Percentiles rank a stretch among this genome's conserved stretches.
phyloP scores from a whole-genome alignment of 1,284 basidiomycete genomes.

The Caloboletus firmus region DNA sequence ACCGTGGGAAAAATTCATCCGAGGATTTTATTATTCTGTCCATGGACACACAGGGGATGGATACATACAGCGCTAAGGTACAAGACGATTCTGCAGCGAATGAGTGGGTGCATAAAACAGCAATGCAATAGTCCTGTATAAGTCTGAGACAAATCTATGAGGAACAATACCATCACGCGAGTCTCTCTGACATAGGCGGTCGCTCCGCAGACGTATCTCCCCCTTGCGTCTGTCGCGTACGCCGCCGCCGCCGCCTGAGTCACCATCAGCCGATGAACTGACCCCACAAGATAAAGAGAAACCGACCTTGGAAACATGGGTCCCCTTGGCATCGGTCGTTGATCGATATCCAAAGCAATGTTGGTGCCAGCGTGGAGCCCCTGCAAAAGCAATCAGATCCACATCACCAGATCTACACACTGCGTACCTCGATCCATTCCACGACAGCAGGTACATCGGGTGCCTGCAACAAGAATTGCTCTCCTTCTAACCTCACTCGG shows the following conservation, averaged over 20 bases:
- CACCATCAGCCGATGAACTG: neutral
- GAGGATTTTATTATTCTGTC: neutral
- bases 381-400: slow-evolving; percentile 40
- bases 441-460: slow-evolving; percentile 85
- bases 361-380: slow-evolving; percentile 93
- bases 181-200: neutral
- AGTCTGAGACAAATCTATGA: neutral
- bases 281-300: slow-evolving; percentile 9
- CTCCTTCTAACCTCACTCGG: slow-evolving; percentile 88
- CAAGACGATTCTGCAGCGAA: neutral
- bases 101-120: neutral
- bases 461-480: slow-evolving; percentile 96
- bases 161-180: neutral
- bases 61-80: neutral
- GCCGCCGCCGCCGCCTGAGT: slow-evolving; percentile 42
- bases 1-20: slow-evolving; percentile 31
- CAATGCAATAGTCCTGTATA: neutral
- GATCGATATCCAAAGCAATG: slow-evolving; percentile 88
- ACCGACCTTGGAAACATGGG: slow-evolving; percentile 75
- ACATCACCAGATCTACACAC: slow-evolving; percentile 6
- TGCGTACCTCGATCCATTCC: slow-evolving; percentile 90
- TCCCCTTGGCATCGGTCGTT: slow-evolving; percentile 84
- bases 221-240: slow-evolving; percentile 25
- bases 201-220: slow-evolving; percentile 5
- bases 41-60: neutral